These are phyloP conservation scores for Acephala macrosclerotiorum DNA, from an alignment of 2,329 filamentous ascomycete genomes.

Conservation along the genomic window DNA sequence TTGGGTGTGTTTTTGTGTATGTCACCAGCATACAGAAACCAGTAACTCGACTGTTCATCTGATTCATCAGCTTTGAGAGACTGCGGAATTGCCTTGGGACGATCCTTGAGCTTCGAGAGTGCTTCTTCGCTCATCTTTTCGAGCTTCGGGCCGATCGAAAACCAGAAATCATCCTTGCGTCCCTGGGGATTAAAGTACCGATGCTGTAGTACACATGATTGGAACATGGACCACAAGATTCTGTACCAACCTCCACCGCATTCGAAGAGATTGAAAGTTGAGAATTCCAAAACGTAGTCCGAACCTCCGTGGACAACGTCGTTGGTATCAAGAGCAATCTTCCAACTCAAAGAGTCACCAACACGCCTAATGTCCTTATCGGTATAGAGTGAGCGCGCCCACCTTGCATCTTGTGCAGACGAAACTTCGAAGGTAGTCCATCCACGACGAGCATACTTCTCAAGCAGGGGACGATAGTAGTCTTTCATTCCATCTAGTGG, in stretches of 20 bases:
- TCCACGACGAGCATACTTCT: background rate
- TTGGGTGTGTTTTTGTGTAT: background rate
- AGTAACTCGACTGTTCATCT: background rate
- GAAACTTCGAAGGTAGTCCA: background rate
- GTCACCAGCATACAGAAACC: background rate
- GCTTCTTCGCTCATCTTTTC: background rate
- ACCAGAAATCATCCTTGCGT: background rate
- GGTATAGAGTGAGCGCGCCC: background rate
- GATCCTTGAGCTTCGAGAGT: background rate
- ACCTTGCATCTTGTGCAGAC: background rate
- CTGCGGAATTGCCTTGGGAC: no score
- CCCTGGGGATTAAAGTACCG: background rate
- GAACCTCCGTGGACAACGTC: background rate
- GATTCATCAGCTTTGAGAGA: background rate
- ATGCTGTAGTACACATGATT: background rate
- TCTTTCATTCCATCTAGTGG: background rate
- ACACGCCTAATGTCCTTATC: background rate
- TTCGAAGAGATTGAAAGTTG: background rate
- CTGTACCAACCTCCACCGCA: background rate
- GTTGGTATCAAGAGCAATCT: background rate
- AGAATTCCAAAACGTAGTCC: background rate
- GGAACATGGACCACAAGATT: background rate
- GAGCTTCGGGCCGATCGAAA: background rate
- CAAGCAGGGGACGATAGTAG: background rate
- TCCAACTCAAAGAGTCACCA: background rate